Evolutionary conservation across 257 asterid genomes (phyloP).

Genomic region (Hygrophila difformis): DNA sequence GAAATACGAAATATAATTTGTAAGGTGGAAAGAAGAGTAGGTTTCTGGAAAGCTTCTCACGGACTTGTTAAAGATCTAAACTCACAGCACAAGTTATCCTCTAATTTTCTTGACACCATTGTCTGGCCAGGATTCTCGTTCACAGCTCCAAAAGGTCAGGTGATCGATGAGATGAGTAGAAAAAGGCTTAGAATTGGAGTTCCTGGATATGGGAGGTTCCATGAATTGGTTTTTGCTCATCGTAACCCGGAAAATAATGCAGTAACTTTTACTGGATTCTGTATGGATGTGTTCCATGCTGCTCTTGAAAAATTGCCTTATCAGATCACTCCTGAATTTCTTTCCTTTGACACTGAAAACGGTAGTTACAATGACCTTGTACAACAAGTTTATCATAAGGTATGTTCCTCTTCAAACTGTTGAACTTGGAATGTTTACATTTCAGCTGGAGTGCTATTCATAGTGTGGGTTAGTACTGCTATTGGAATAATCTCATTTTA

Average conservation of each 20-base stretch:
- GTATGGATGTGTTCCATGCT: conserved; percentile 26
- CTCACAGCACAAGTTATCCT: conserved; percentile 3
- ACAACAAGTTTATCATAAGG: conserved; percentile 22
- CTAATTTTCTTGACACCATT: conserved; percentile 16
- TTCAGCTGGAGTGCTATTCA: too few relatives aligned
- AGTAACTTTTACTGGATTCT: conserved; percentile 17
- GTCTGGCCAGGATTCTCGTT: conserved; percentile 27
- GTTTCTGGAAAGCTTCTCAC: conserved; percentile 29
- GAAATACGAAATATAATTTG: conserved; percentile 33
- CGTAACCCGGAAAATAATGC: conserved; percentile 15
- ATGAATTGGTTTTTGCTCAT: conserved; percentile 14
- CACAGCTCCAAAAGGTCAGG: conserved; percentile 4
- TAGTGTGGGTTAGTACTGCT: too few relatives aligned
- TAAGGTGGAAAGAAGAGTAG: conserved; percentile 25
- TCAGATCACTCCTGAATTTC: conserved; percentile 20
- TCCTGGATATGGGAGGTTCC: conserved; percentile 14
- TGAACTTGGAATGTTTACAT: too few relatives aligned
- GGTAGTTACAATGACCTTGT: conserved; percentile 28
- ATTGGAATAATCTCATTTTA: too few relatives aligned
- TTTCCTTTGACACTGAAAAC: conserved; percentile 21
- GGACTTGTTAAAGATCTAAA: conserved; percentile 21
- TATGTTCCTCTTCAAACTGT: conserved; percentile 8
- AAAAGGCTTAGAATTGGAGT: conserved; percentile 14
- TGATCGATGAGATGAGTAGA: conserved; percentile 5
- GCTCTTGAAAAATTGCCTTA: conserved; percentile 18